Percentiles rank a stretch among this genome's conserved stretches.
phyloP scores from a whole-genome alignment of 768 basidiomycete genomes.

The Imleria badia region DNA sequence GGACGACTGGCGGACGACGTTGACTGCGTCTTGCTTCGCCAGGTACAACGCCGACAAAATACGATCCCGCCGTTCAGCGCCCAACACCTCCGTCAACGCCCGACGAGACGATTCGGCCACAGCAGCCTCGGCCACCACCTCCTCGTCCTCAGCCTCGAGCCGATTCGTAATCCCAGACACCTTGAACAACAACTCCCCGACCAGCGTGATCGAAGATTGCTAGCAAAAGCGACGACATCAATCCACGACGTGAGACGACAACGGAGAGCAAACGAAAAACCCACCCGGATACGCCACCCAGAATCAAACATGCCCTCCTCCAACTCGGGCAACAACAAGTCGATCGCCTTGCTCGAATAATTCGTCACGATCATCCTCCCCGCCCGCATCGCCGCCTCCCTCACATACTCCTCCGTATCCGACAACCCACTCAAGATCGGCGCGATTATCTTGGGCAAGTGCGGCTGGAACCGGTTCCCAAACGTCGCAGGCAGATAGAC shows the following conservation, averaged over 20 bases:
- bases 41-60: slow-evolving; percentile 90
- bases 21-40: slow-evolving; percentile 90
- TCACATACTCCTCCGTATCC: slow-evolving; percentile 91
- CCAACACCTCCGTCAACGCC: slow-evolving; percentile 85
- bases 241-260: background rate
- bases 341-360: slow-evolving; percentile 89
- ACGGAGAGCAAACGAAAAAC: slow-evolving; percentile 26
- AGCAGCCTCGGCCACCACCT: slow-evolving; percentile 58
- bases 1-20: slow-evolving; percentile 84
- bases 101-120: slow-evolving; percentile 79
- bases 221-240: slow-evolving; percentile 24
- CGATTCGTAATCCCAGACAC: slow-evolving; percentile 95
- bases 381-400: slow-evolving; percentile 98
- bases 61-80: slow-evolving; percentile 83
- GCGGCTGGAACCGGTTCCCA: slow-evolving; percentile 93
- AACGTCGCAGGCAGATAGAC: slow-evolving; percentile 96
- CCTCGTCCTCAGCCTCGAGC: slow-evolving; percentile 71
- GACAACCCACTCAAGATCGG: slow-evolving; percentile 91
- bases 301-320: slow-evolving; percentile 94
- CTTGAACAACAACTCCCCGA: slow-evolving; percentile 95
- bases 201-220: slow-evolving; percentile 95
- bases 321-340: slow-evolving; percentile 89
- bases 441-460: slow-evolving; percentile 89
- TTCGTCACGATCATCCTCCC: slow-evolving; percentile 97
- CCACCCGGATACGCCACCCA: slow-evolving; percentile 91